Percentiles rank a stretch among this genome's conserved stretches.
Conservation (phyloP, 2,329 filamentous ascomycete genomes). For the Aspergillus intermedius region DNA sequence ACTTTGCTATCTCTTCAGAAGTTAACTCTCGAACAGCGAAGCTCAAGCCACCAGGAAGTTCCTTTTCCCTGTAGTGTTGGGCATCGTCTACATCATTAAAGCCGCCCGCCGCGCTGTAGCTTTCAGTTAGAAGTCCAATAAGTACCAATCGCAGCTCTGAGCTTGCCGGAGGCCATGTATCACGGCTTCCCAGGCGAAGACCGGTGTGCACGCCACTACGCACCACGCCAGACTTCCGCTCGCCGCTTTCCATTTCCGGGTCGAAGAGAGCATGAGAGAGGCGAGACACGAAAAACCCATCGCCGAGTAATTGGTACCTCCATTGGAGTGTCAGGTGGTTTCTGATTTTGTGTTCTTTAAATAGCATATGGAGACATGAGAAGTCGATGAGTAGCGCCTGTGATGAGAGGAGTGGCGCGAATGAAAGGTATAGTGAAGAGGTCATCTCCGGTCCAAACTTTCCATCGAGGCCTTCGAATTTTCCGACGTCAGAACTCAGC, state of each 20-base stretch:
- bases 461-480: conserved; percentile 1
- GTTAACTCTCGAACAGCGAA: conserved; percentile 81
- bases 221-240: conserved; percentile 63
- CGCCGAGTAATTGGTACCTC: conserved; percentile 76
- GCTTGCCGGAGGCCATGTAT: conserved; percentile 87
- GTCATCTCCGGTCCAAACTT: conserved; percentile 37
- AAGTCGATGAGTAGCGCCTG: conserved; percentile 73
- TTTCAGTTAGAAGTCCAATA: conserved; percentile 77
- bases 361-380: conserved; percentile 69
- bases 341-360: conserved; percentile 64
- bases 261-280: conserved; percentile 81
- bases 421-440: conserved; percentile 60
- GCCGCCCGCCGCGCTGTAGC: conserved; percentile 45
- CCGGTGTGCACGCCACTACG: conserved; percentile 69
- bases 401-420: conserved; percentile 64
- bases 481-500: conserved; percentile 21
- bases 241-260: conserved; percentile 70
- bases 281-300: conserved; percentile 73
- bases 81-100: conserved; percentile 14
- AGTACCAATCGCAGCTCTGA: conserved; percentile 86
- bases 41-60: conserved; percentile 63
- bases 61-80: conserved; percentile 19
- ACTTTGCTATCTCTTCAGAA: conserved; percentile 70
- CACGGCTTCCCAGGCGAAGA: conserved; percentile 70
- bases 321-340: conserved; percentile 68